phyloP scores from a whole-genome alignment of 352 stramenopile species.

The Phytophthora ramorum region DNA sequence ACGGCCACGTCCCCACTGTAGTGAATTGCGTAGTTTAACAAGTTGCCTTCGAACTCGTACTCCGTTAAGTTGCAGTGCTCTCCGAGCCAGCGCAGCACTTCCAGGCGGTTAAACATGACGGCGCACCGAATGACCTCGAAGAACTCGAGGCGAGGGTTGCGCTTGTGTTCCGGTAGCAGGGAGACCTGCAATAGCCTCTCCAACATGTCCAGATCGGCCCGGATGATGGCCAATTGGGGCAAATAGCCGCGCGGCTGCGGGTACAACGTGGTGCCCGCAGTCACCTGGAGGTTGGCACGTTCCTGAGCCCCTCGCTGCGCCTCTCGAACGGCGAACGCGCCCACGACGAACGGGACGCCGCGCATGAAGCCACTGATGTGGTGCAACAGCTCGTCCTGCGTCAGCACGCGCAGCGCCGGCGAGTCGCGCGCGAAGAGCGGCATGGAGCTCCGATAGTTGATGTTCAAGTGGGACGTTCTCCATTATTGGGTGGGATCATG shows the following conservation, averaged over 20 bases:
- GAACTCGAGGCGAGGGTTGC: conserved; percentile 37
- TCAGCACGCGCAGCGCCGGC: conserved; percentile 34
- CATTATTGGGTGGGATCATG: not conserved
- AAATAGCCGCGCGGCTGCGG: conserved; percentile 37
- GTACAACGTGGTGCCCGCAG: conserved; percentile 21
- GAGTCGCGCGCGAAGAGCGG: conserved; percentile 16
- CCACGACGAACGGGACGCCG: conserved; percentile 37
- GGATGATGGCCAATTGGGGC: conserved; percentile 41
- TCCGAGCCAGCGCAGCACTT: conserved; percentile 33
- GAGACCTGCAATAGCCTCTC: conserved; percentile 20
- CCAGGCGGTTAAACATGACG: conserved; percentile 34
- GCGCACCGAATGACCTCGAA: conserved; percentile 43
- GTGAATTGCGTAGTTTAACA: conserved; percentile 38
- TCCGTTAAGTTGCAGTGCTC: conserved; percentile 19
- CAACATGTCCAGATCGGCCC: conserved; percentile 31
- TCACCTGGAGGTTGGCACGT: not conserved
- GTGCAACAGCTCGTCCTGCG: conserved; percentile 28
- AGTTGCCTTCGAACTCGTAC: conserved; percentile 41
- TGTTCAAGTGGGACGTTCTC: not conserved
- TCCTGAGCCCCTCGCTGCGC: not conserved
- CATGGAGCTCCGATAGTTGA: conserved; percentile 7
- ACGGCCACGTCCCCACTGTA: conserved; percentile 30
- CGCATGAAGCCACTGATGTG: conserved; percentile 38
- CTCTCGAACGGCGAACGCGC: conserved; percentile 26
- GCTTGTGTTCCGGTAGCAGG: conserved; percentile 10